Evolutionary conservation across 306 rosid genomes (phyloP).

Genomic region (Lathyrus oleraceus): DNA sequence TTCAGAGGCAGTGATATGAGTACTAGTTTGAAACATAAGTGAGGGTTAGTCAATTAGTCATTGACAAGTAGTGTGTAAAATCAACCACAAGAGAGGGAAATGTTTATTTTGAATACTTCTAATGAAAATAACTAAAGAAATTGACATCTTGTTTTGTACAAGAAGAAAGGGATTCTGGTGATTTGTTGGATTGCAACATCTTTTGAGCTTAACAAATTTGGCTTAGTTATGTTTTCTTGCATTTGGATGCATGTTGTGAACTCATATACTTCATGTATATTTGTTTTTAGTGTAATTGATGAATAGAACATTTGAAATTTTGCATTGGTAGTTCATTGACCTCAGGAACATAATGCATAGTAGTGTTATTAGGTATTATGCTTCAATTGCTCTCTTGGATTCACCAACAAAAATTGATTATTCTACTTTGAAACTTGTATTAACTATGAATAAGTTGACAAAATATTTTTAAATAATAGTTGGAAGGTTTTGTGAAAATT

Average conservation of each 20-base stretch:
- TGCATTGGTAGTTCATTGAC: slow-evolving; percentile 6
- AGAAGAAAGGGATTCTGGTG: slow-evolving; percentile 4
- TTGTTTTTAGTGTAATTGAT: not conserved
- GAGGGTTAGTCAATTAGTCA: too few relatives aligned
- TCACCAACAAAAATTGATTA: slow-evolving; percentile 7
- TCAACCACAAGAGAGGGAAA: too few relatives aligned
- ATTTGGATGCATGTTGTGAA: not conserved
- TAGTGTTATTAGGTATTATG: not conserved
- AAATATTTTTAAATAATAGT: not conserved
- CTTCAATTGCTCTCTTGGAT: slow-evolving; percentile 8
- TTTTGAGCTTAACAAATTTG: slow-evolving; percentile 10
- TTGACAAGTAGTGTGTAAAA: too few relatives aligned
- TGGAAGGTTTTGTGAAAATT: slow-evolving; percentile 8
- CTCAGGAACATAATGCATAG: not conserved
- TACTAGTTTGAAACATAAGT: too few relatives aligned
- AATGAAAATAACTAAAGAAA: too few relatives aligned
- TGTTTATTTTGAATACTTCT: too few relatives aligned
- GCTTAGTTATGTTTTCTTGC: slow-evolving; percentile 15
- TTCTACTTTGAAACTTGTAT: not conserved
- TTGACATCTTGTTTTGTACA: too few relatives aligned
- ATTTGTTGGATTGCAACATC: not conserved
- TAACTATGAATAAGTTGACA: not conserved
- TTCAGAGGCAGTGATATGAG: too few relatives aligned
- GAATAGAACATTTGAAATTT: slow-evolving; percentile 14
- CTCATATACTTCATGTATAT: not conserved